Evolutionary conservation across 768 basidiomycete species (phyloP).

Genomic region (Tulasnella sp.): DNA sequence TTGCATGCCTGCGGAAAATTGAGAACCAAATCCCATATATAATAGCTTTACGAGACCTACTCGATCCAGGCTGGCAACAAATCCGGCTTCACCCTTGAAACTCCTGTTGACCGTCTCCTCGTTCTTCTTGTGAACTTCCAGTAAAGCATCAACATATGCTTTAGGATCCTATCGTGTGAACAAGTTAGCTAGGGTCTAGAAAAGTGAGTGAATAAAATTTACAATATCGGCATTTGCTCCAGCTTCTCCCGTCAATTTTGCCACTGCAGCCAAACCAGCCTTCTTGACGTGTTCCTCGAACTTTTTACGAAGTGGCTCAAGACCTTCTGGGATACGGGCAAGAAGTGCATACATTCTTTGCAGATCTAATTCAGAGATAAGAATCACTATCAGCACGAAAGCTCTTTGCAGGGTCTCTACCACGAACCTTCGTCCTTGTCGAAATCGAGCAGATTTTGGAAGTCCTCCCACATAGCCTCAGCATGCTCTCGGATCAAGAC

Average conservation of each 20-base stretch:
- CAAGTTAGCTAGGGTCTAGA: too few relatives aligned
- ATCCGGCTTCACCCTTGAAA: conserved; percentile 86
- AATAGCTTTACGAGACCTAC: too few relatives aligned
- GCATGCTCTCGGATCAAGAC: conserved; percentile 82
- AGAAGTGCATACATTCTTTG: conserved; percentile 92
- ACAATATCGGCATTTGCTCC: conserved; percentile 42
- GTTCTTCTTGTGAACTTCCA: conserved; percentile 88
- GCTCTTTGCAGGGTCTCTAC: conserved; percentile 6
- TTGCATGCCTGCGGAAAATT: conserved; percentile 57
- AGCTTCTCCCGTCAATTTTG: conserved; percentile 46
- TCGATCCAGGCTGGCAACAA: conserved; percentile 77
- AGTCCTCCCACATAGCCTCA: conserved; percentile 81
- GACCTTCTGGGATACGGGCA: conserved; percentile 75
- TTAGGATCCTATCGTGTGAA: conserved; percentile 53
- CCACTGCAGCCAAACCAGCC: conserved; percentile 69
- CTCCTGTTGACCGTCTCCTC: conserved; percentile 75
- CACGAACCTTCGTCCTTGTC: conserved; percentile 78
- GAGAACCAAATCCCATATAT: too few relatives aligned
- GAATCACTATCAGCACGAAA: neutral
- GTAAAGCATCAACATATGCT: conserved; percentile 81
- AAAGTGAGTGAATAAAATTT: too few relatives aligned
- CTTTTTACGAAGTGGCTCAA: conserved; percentile 79
- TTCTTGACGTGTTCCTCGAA: conserved; percentile 95
- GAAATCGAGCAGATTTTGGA: conserved; percentile 77
- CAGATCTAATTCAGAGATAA: conserved; percentile 40